Base-by-base conservation (phyloP, 805 yeast species). In the Barnettozyma wickerhamii region DNA sequence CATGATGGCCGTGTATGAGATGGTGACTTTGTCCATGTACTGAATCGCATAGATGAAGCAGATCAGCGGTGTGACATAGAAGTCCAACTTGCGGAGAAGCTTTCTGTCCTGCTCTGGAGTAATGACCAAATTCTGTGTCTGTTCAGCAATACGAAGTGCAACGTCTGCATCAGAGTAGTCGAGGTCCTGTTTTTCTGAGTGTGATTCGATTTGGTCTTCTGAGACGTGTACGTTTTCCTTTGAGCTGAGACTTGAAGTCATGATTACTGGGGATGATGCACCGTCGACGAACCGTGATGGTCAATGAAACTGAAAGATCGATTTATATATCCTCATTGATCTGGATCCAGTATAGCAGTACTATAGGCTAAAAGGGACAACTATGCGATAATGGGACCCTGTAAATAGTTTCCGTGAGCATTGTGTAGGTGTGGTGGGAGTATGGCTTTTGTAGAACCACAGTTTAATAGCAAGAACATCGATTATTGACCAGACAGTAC, bases 11-110 rank as follows among this genome's bases (percentile, higher is more conserved):
- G 81, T 77, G 34, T 69, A 71, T 18, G 75, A 64, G 35, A 66
- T 69, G 4, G 82, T 62, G 17, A 64, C 60, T 54, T 80, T 80
- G 59, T 80, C 87, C 79, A 80, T 74, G 48, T 66, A 74, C 57
- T 78, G 84, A 17, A 71, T 56, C 12, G 74, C 66, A 57, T 75
- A 74, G 19, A 75, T 50, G 19, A 69, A 41, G 46, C 73, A 69
- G 60, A 79, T 63, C 38, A 77, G 42, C 1, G 84, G 79, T 50
- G 75, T 58, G 46, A 79, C 46, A 44, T 58, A 68, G 15, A 68
- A 33, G 52, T 79, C 84, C 19, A 77, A 70, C 51, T 78, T 80
- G 51, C 77, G 52, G 46, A 64, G 50, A 32, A 71, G 54, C 41
- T 50, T 58, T 37, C 55, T 57, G 35, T 61, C 69, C 38, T 55